Evolutionary conservation across 805 yeast genomes (phyloP).

Genomic region (Starmerella ratchasimensis): DNA sequence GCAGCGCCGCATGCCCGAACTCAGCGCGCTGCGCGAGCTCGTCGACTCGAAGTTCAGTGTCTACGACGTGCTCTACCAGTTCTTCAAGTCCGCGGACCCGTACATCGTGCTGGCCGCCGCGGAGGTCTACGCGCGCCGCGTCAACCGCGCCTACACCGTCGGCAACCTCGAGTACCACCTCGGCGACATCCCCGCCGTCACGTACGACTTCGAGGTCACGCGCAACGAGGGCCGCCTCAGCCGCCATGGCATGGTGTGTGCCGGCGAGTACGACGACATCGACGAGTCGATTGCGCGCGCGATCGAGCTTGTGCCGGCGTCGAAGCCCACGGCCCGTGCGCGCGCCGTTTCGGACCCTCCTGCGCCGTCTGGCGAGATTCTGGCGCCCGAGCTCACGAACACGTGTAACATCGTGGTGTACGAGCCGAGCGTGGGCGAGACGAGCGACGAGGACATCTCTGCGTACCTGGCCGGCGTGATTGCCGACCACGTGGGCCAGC

Average conservation of each 20-base stretch:
- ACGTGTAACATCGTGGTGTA: conserved; percentile 66
- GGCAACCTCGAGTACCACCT: conserved; percentile 53
- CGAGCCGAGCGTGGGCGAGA: conserved; percentile 33
- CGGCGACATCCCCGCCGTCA: conserved; percentile 46
- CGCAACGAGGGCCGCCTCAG: conserved; percentile 34
- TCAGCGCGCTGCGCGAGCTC: conserved; percentile 71
- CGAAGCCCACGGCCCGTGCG: conserved; percentile 27
- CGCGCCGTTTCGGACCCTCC: conserved; percentile 30
- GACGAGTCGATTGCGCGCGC: conserved; percentile 72
- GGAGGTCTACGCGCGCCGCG: conserved; percentile 90
- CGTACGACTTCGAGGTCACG: conserved; percentile 44
- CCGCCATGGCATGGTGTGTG: conserved; percentile 25
- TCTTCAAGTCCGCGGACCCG: conserved; percentile 67
- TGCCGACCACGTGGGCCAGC: conserved; percentile 54
- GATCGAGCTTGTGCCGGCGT: conserved; percentile 49
- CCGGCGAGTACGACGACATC: conserved; percentile 65
- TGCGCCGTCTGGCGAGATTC: conserved; percentile 17
- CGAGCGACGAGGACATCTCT: conserved; percentile 51
- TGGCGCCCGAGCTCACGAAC: conserved; percentile 38
- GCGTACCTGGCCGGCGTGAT: conserved; percentile 49
- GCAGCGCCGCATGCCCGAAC: conserved; percentile 62
- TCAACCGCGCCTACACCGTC: conserved; percentile 89
- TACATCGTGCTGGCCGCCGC: conserved; percentile 93
- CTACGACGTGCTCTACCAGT: conserved; percentile 88
- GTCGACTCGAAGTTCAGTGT: conserved; percentile 94